These are phyloP conservation scores for Pythium aphanidermatum DNA, from an alignment of 352 stramenopile genomes.

Conservation along the genomic window DNA sequence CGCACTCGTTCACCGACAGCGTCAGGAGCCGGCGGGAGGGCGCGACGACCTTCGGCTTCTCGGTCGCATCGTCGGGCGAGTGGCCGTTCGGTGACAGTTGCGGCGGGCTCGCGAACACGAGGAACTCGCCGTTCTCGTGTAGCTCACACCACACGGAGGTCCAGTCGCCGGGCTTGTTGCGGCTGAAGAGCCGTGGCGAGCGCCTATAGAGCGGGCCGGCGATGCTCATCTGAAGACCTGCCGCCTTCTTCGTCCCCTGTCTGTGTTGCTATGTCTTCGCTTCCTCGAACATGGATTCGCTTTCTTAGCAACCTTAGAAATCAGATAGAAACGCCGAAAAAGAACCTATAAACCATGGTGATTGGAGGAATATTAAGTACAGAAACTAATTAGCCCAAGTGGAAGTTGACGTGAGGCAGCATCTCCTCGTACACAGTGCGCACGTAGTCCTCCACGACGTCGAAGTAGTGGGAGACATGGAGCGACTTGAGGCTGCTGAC, in stretches of 20 bases:
- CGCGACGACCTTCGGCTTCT: too few relatives aligned
- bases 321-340: constrained; percentile 1
- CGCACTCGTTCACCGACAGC: constrained; percentile 55
- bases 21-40: constrained; percentile 45
- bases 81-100: constrained; percentile 1
- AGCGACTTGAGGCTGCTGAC: constrained; percentile 38
- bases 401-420: constrained; percentile 10
- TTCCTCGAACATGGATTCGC: background rate
- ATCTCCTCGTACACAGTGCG: constrained; percentile 56
- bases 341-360: background rate
- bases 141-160: constrained; percentile 77
- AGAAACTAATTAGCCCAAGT: constrained; percentile 1
- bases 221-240: constrained; percentile 36
- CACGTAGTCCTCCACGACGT: constrained; percentile 73
- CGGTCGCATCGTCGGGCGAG: background rate
- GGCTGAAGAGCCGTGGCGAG: constrained; percentile 62
- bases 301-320: constrained; percentile 14
- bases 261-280: background rate
- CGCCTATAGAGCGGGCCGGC: constrained; percentile 66
- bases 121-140: constrained; percentile 54
- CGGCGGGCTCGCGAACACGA: constrained; percentile 54
- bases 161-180: constrained; percentile 70
- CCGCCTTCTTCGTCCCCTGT: background rate
- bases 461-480: constrained; percentile 62
- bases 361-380: constrained; percentile 7